Percentiles rank a stretch among this genome's conserved stretches.
These are phyloP conservation scores for Arabis alpina DNA, from an alignment of 345 rosid species.

Conservation along the genomic window DNA sequence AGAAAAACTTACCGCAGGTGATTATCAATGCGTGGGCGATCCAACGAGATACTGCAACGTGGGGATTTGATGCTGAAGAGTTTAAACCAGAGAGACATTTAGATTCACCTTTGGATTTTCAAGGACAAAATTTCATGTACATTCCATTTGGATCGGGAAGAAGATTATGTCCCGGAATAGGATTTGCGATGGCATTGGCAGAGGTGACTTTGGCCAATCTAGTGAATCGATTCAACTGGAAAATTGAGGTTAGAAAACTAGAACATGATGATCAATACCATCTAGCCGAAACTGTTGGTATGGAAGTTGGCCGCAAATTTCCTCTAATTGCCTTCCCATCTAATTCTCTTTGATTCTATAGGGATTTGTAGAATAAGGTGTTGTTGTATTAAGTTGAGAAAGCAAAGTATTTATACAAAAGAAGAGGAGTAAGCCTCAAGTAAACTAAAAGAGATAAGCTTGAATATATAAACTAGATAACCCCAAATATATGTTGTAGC, in stretches of 20 bases:
- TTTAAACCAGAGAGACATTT: constrained; percentile 48
- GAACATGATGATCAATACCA: constrained; percentile 9
- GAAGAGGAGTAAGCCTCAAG: too few species aligned
- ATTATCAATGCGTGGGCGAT: constrained; percentile 42
- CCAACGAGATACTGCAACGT: constrained; percentile 37
- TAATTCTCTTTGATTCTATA: neutral
- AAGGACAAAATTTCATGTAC: constrained; percentile 5
- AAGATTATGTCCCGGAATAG: constrained; percentile 14
- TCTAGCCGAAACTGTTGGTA: constrained; percentile 4
- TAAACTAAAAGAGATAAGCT: too few species aligned
- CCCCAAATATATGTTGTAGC: too few species aligned
- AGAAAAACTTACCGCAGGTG: neutral
- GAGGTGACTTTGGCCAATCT: constrained; percentile 17
- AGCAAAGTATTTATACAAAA: too few species aligned
- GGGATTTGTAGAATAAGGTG: too few species aligned
- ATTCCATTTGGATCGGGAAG: constrained; percentile 23
- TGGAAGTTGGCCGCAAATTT: constrained; percentile 16
- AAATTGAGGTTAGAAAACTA: neutral
- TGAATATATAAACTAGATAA: too few species aligned
- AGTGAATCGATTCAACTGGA: neutral
- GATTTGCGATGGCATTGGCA: neutral
- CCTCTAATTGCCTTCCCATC: constrained; percentile 12
- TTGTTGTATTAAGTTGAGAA: too few species aligned
- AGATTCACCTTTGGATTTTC: neutral
- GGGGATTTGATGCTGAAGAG: constrained; percentile 54